Evolutionary conservation across 495 filamentous ascomycete genomes (phyloP), one percentile per base, ranked within the genome.

Genomic region (Thozetella sp.): DNA sequence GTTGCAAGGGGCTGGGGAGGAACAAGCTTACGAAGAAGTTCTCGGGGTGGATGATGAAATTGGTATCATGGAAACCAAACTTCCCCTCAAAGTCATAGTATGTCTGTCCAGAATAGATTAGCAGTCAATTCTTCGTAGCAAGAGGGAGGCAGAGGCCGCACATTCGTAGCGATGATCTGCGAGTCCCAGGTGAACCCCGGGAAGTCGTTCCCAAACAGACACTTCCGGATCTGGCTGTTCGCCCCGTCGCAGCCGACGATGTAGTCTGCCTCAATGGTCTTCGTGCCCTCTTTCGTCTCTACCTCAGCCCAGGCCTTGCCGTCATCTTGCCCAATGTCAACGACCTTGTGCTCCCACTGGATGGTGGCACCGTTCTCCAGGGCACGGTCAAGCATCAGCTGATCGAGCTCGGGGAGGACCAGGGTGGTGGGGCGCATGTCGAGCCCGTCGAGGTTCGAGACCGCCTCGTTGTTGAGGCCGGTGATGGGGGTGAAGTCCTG

Each of bases 131-230:
- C 10, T n/a, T 25, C 11, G n/a, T 55, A 10, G 46, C n/a, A 25
- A 22, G 3, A n/a, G 43, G 4, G 19, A 46, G 22, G 50, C 13
- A 37, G 22, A 26, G 27, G 3, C 59, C 75, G 51, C 63, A 87
- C 84, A 72, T 89, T 89, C 3, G 86, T 86, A 48, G 86, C 85
- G 51, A 89, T 77, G 56, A 89, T 83, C 63, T 85, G 83, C 51
- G 70, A 71, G 37, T 85, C 73, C 74, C 83, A 78, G 1, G 86
- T 89, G 59, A 84, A 81, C 0, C 85, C 86, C 0, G 83, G 83
- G 62, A 80, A 88, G 34, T 81, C 72, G n/a, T 82, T 73, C 3
- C 85, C 84, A 68, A 88, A 88, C 13, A 88, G 59, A 1, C 77
- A 75, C 57, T 74, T 76, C 24, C 84, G 71, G 12, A 88, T 76